Evolutionary conservation across 805 yeast genomes (phyloP).

Genomic region (Zygotorulaspora chibaensis): DNA sequence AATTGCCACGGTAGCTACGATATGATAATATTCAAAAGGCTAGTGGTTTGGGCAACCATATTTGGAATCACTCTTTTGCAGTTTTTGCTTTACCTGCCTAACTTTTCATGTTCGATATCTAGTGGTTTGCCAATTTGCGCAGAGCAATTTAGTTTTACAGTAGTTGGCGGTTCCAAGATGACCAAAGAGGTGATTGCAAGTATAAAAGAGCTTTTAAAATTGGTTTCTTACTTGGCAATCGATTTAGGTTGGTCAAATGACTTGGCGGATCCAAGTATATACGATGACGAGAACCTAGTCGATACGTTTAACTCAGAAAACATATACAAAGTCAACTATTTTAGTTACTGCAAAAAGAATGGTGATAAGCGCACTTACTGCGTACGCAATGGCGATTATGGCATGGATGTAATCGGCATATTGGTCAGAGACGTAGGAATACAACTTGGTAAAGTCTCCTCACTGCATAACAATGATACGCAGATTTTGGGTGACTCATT

Average conservation of each 20-base stretch:
- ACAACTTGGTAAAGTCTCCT: slow-evolving; percentile 25
- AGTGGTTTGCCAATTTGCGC: slow-evolving; percentile 21
- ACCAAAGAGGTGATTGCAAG: slow-evolving; percentile 24
- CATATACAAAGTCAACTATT: slow-evolving; percentile 23
- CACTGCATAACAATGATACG: slow-evolving; percentile 18
- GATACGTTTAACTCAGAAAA: slow-evolving; percentile 24
- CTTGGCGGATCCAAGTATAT: slow-evolving; percentile 13
- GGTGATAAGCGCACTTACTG: slow-evolving; percentile 19
- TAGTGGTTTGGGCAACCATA: slow-evolving; percentile 20
- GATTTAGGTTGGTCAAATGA: slow-evolving; percentile 28
- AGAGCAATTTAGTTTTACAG: slow-evolving; percentile 27
- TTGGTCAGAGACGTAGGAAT: slow-evolving; percentile 32
- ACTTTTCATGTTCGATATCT: slow-evolving; percentile 22
- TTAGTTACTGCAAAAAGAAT: slow-evolving; percentile 29
- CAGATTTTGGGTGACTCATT: slow-evolving; percentile 25
- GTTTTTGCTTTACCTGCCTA: slow-evolving; percentile 24
- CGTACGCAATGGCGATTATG: slow-evolving; percentile 16
- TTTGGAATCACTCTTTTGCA: slow-evolving; percentile 16
- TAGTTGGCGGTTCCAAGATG: slow-evolving; percentile 21
- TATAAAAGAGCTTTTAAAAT: slow-evolving; percentile 24
- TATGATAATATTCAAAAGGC: slow-evolving; percentile 16
- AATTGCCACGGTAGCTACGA: neutral
- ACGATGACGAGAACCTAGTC: slow-evolving; percentile 28
- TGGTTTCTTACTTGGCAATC: slow-evolving; percentile 29
- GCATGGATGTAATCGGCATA: slow-evolving; percentile 27